A percentile compares a stretch with the other conserved stretches of the same genome.
Conservation (phyloP, 768 basidiomycete genomes). For the Pleurotus eryngii region DNA sequence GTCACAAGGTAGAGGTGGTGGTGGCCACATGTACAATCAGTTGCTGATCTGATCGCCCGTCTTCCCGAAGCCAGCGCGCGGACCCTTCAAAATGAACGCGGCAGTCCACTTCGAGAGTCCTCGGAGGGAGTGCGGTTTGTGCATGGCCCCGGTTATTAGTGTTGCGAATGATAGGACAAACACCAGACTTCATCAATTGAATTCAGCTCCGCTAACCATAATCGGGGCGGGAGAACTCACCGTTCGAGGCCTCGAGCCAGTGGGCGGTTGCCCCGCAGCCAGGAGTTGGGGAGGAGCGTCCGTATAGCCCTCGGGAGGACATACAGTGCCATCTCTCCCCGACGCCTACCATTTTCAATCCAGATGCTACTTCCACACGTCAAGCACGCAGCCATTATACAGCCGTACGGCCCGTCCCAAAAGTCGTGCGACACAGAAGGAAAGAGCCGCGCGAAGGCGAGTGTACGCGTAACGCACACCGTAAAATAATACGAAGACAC, state of each 20-base stretch:
- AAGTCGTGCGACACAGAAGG: slow-evolving; percentile 71
- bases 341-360: slow-evolving; percentile 67
- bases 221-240: slow-evolving; percentile 31
- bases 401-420: slow-evolving; percentile 76
- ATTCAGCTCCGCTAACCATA: slow-evolving; percentile 3
- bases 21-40: slow-evolving; percentile 27
- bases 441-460: slow-evolving; percentile 59
- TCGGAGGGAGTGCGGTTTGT: slow-evolving; percentile 62
- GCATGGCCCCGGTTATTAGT: slow-evolving; percentile 59
- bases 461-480: slow-evolving; percentile 67
- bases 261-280: slow-evolving; percentile 42
- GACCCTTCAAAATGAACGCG: slow-evolving; percentile 61
- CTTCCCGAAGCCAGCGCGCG: slow-evolving; percentile 54
- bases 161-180: slow-evolving; percentile 65
- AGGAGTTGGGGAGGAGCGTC: slow-evolving; percentile 54
- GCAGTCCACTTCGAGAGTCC: slow-evolving; percentile 74
- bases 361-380: slow-evolving; percentile 74
- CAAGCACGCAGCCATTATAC: slow-evolving; percentile 62
- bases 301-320: slow-evolving; percentile 71
- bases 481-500: slow-evolving; percentile 67
- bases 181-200: slow-evolving; percentile 36
- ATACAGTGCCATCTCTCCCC: slow-evolving; percentile 80
- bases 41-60: slow-evolving; percentile 28
- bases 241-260: slow-evolving; percentile 47
- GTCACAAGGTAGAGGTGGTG: slow-evolving; percentile 11